Percentiles rank a stretch among this genome's conserved stretches.
phyloP scores from a whole-genome alignment of 352 stramenopile species.

The Pythium volutum region DNA sequence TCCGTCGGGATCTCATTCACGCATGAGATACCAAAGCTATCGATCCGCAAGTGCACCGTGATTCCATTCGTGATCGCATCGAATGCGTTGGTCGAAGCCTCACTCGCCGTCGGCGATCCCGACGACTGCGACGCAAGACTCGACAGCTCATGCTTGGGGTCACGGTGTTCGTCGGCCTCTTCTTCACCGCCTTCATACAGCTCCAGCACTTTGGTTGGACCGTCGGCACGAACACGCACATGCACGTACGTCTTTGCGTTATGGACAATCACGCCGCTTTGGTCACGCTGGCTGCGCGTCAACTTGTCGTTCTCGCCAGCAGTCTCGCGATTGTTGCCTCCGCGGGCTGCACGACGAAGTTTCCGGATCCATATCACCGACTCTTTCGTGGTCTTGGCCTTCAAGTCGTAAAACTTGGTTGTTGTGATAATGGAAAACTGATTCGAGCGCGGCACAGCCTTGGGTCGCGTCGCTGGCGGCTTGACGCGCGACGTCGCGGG shows the following conservation, averaged over 20 bases:
- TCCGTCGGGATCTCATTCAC: slow-evolving; percentile 87
- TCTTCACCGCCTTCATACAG: slow-evolving; percentile 87
- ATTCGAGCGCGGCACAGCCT: slow-evolving; percentile 46
- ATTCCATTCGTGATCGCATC: slow-evolving; percentile 66
- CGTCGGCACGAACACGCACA: slow-evolving; percentile 82
- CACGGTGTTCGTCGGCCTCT: slow-evolving; percentile 74
- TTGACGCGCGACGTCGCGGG: slow-evolving; percentile 31
- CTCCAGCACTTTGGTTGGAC: slow-evolving; percentile 89
- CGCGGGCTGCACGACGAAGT: slow-evolving; percentile 62
- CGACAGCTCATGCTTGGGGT: slow-evolving; percentile 75
- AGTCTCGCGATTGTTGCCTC: slow-evolving; percentile 17
- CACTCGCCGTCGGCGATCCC: slow-evolving; percentile 64
- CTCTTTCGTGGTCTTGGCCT: slow-evolving; percentile 70
- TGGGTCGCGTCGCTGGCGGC: slow-evolving; percentile 12
- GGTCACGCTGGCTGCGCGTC: slow-evolving; percentile 29
- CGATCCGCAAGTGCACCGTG: slow-evolving; percentile 62
- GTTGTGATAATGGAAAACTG: slow-evolving; percentile 87
- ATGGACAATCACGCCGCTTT: slow-evolving; percentile 47
- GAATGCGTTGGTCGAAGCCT: slow-evolving; percentile 71
- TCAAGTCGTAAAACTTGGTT: slow-evolving; percentile 85
- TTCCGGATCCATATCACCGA: slow-evolving; percentile 67
- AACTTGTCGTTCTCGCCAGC: slow-evolving; percentile 13
- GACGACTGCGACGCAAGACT: slow-evolving; percentile 59
- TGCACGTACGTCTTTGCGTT: slow-evolving; percentile 86
- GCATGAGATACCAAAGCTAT: slow-evolving; percentile 83